Evolutionary conservation across 345 rosid genomes (phyloP).

Genomic region (Moricandia arvensis): DNA sequence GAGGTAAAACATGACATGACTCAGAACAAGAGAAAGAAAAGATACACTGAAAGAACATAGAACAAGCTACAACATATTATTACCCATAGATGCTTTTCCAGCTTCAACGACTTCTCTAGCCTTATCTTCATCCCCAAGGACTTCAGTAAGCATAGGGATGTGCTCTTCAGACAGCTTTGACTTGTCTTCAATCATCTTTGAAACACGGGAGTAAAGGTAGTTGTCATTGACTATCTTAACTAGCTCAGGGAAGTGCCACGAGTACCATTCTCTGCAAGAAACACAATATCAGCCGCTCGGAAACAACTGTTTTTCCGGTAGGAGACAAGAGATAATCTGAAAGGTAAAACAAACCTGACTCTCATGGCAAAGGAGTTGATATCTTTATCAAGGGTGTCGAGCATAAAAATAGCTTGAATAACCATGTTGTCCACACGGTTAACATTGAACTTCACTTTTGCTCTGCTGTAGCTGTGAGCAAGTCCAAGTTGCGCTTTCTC

Average conservation of each 20-base stretch:
- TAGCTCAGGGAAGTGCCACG: constrained; percentile 96
- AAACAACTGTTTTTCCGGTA: neutral
- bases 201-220: constrained; percentile 74
- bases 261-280: constrained; percentile 87
- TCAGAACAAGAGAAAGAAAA: neutral
- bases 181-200: constrained; percentile 71
- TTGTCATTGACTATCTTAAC: constrained; percentile 94
- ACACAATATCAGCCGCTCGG: neutral
- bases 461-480: constrained; percentile 94
- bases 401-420: constrained; percentile 88
- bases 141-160: constrained; percentile 57
- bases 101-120: constrained; percentile 89
- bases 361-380: constrained; percentile 86
- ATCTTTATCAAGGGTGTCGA: constrained; percentile 91
- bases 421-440: constrained; percentile 94
- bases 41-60: neutral
- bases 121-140: constrained; percentile 86
- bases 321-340: neutral
- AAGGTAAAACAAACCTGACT: constrained; percentile 63
- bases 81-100: constrained; percentile 98
- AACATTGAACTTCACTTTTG: constrained; percentile 95
- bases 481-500: constrained; percentile 96
- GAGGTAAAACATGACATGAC: neutral
- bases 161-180: constrained; percentile 62
- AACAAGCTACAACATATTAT: neutral